These are phyloP conservation scores for Neostapfia colusana DNA, from an alignment of 176 grass and related monocot genomes.

Conservation along the genomic window DNA sequence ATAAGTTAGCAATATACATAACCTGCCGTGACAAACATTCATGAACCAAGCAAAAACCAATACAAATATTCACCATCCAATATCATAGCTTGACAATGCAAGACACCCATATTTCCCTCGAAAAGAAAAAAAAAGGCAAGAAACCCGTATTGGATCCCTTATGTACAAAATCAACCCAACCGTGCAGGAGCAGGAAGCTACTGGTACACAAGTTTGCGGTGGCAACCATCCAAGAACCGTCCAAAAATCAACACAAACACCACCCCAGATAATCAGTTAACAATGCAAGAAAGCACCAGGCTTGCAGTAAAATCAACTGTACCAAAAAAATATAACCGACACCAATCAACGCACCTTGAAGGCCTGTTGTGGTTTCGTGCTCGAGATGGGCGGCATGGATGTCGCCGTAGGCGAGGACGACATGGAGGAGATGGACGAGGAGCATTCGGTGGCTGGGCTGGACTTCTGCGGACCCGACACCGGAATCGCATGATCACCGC, in stretches of 20 bases:
- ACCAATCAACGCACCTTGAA: constrained; percentile 34
- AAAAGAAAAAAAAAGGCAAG: not conserved
- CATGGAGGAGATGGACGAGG: constrained; percentile 57
- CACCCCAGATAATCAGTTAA: not conserved
- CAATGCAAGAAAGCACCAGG: not conserved
- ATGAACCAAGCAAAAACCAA: not conserved
- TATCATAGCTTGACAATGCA: not conserved
- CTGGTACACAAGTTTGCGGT: not conserved
- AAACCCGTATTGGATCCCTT: constrained; percentile 20
- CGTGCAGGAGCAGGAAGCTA: not conserved
- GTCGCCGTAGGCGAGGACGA: constrained; percentile 48
- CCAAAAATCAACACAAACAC: not conserved
- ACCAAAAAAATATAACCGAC: not conserved
- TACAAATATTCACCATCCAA: not conserved
- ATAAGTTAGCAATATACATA: not conserved
- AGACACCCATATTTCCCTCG: not conserved
- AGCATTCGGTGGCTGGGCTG: constrained; percentile 50
- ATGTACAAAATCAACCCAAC: constrained; percentile 21
- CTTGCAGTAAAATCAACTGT: not conserved
- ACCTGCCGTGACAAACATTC: not conserved
- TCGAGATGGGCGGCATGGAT: constrained; percentile 27
- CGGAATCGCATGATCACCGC: constrained; percentile 12
- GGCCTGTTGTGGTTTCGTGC: constrained; percentile 36
- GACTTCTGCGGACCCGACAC: constrained; percentile 40
- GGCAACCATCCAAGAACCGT: not conserved